Conservation (phyloP, 352 stramenopile species). For the Blastocystis sp. region DNA sequence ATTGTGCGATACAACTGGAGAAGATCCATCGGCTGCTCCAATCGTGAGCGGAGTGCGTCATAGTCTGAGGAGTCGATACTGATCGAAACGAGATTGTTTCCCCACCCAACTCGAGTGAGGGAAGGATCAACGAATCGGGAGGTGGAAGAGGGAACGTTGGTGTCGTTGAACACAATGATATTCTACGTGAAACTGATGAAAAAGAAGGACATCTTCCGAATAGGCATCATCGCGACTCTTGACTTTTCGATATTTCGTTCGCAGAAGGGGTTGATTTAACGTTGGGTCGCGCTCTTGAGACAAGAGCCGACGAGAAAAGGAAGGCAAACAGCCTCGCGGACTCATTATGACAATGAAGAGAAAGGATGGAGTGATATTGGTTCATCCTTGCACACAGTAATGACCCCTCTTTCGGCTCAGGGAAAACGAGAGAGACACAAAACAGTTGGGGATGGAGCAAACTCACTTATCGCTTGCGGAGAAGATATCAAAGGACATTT, state of each 20-base stretch:
- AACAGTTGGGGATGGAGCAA: not conserved
- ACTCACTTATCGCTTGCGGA: slow-evolving; percentile 7
- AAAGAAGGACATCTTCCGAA: not conserved
- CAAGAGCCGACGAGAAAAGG: not conserved
- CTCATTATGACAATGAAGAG: no score
- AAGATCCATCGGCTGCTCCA: not conserved
- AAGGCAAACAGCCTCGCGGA: not conserved
- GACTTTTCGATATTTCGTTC: not conserved
- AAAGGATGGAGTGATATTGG: no score
- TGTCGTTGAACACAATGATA: not conserved
- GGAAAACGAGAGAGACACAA: no score
- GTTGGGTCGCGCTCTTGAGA: not conserved
- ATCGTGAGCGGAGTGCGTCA: not conserved
- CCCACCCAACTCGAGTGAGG: not conserved
- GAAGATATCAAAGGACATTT: slow-evolving; percentile 2
- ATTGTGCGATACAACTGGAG: not conserved
- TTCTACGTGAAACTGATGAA: not conserved
- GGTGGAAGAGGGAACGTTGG: not conserved
- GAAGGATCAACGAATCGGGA: not conserved
- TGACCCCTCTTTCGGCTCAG: no score
- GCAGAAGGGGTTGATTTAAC: not conserved
- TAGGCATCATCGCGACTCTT: not conserved
- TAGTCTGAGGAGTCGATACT: not conserved
- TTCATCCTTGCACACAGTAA: no score
- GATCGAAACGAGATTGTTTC: not conserved